phyloP scores from a whole-genome alignment of 2,329 filamentous ascomycete species.

The Aspergillus sp. region DNA sequence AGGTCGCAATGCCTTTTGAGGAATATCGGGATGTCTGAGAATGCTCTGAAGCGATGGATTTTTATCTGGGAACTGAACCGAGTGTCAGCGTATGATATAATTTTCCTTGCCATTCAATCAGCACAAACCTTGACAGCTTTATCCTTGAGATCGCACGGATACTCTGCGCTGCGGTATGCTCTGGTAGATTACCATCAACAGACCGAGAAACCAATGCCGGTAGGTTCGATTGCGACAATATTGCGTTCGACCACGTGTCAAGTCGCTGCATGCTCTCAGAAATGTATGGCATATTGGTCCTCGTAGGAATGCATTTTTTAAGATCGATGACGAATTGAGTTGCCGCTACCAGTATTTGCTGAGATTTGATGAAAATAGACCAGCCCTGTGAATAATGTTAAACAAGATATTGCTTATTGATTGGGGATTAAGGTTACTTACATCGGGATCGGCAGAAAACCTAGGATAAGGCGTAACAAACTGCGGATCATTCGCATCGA shows the following conservation, averaged over 20 bases:
- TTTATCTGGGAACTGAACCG: conserved; percentile 44
- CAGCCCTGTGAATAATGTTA: conserved; percentile 34
- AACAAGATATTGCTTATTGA: background rate
- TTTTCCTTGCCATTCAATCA: background rate
- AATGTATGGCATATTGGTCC: conserved; percentile 37
- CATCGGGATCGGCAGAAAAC: conserved; percentile 42
- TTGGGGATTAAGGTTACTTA: conserved; percentile 19
- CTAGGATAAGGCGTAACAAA: conserved; percentile 44
- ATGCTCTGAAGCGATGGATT: conserved; percentile 47
- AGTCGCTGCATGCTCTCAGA: conserved; percentile 45
- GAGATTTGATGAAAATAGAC: conserved; percentile 43
- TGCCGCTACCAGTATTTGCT: conserved; percentile 43
- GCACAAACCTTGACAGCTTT: conserved; percentile 42
- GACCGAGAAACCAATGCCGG: conserved; percentile 25
- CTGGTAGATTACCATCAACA: conserved; percentile 27
- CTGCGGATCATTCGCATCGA: conserved; percentile 44
- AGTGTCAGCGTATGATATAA: conserved; percentile 8
- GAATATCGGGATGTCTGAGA: conserved; percentile 48
- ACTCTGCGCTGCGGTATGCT: conserved; percentile 39
- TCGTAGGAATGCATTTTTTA: conserved; percentile 38
- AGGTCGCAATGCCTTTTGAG: conserved; percentile 48
- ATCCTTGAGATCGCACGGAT: conserved; percentile 44
- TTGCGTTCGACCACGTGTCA: conserved; percentile 40
- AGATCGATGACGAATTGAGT: conserved; percentile 44
- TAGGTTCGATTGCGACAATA: conserved; percentile 35